Percentiles rank a stretch among this genome's conserved stretches.
These are phyloP conservation scores for Alternaria arborescens DNA, from an alignment of 2,329 filamentous ascomycete genomes.

Conservation along the genomic window DNA sequence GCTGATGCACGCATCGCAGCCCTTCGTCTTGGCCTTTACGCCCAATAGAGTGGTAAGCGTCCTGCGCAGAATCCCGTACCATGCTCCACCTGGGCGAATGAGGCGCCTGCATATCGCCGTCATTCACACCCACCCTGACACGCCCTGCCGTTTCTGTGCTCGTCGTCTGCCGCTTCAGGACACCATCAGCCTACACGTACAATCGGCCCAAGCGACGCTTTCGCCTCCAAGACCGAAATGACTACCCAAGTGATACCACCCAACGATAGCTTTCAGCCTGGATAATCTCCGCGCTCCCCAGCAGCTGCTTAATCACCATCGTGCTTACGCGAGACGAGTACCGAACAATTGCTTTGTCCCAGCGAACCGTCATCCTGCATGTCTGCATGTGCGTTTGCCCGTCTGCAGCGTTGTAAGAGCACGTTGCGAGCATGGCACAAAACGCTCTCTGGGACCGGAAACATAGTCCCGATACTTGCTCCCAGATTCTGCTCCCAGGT, in stretches of 20 bases:
- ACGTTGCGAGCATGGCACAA: conserved; percentile 9
- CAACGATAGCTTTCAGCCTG: conserved; percentile 6
- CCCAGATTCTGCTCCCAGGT: not conserved
- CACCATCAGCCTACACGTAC: conserved; percentile 17
- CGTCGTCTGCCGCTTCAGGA: conserved; percentile 13
- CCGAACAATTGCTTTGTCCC: conserved; percentile 20
- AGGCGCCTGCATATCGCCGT: conserved; percentile 4
- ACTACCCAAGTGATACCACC: conserved; percentile 15
- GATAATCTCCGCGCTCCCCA: conserved; percentile 29
- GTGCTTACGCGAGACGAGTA: conserved; percentile 35
- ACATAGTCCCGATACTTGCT: conserved; percentile 9
- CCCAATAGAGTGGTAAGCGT: conserved; percentile 16
- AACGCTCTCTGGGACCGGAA: conserved; percentile 3
- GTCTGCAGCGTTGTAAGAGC: conserved; percentile 13
- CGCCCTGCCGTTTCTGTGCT: conserved; percentile 17
- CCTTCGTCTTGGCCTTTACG: conserved; percentile 13
- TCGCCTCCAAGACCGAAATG: conserved; percentile 24
- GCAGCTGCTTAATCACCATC: conserved; percentile 19
- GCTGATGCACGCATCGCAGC: not conserved
- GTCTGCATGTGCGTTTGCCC: conserved; percentile 27
- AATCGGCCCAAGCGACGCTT: conserved; percentile 25
- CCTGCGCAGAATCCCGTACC: conserved; percentile 19
- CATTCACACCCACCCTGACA: conserved; percentile 9
- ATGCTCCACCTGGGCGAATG: conserved; percentile 19
- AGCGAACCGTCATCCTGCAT: conserved; percentile 25